Evolutionary conservation across 2,329 filamentous ascomycete species (phyloP).

Genomic region (Ustilaginoidea virens): DNA sequence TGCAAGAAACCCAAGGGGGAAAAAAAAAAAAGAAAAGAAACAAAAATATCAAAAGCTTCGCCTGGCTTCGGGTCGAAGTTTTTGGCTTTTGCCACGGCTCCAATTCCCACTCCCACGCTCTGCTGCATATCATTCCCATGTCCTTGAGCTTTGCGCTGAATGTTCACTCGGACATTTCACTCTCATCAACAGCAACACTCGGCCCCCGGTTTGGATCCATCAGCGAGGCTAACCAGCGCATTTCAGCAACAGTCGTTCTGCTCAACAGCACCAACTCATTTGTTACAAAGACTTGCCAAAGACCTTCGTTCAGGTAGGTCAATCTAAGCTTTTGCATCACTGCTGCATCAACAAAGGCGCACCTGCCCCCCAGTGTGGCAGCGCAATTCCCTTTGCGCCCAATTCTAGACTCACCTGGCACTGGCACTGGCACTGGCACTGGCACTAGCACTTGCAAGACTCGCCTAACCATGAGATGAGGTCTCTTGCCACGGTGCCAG

Average conservation of each 20-base stretch:
- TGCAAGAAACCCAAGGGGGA: too few relatives aligned
- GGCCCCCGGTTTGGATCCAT: slow-evolving; percentile 2
- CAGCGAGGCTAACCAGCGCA: slow-evolving; percentile 6
- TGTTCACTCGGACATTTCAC: too few relatives aligned
- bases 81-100: slow-evolving; percentile 5
- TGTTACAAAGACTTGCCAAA: slow-evolving; percentile 5
- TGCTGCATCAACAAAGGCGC: not conserved
- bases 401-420: slow-evolving; percentile 1
- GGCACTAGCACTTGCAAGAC: slow-evolving; percentile 41
- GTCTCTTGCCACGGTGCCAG: slow-evolving; percentile 32
- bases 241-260: slow-evolving; percentile 6
- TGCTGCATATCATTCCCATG: too few relatives aligned
- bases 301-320: slow-evolving; percentile 2
- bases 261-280: slow-evolving; percentile 10
- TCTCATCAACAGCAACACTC: too few relatives aligned
- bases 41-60: too few relatives aligned
- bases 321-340: not conserved
- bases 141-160: too few relatives aligned
- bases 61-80: too few relatives aligned
- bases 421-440: slow-evolving; percentile 10
- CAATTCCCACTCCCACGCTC: too few relatives aligned
- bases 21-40: too few relatives aligned
- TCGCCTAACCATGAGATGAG: slow-evolving; percentile 37
- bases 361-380: slow-evolving; percentile 6
- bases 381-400: slow-evolving; percentile 15